phyloP scores from a whole-genome alignment of 2,329 filamentous ascomycete species.

The Neofusicoccum umdonicola region DNA sequence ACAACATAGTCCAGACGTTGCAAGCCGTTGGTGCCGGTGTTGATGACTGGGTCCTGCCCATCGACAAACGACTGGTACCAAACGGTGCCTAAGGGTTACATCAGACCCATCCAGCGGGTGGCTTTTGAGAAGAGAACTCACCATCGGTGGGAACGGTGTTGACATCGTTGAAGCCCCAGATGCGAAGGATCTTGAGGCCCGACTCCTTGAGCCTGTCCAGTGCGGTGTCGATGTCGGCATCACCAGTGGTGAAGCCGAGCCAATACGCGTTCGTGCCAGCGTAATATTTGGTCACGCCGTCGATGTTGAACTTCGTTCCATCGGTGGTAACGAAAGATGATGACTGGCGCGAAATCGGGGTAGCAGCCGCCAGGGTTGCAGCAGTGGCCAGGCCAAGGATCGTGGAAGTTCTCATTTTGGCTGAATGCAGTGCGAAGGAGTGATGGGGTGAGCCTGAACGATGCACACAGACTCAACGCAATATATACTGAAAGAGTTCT shows the following conservation, averaged over 20 bases:
- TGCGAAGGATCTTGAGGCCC: conserved; percentile 57
- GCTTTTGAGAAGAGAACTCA: conserved; percentile 20
- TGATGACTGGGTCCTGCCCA: conserved; percentile 53
- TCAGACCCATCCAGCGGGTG: neutral
- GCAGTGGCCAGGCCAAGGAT: conserved; percentile 24
- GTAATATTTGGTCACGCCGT: conserved; percentile 43
- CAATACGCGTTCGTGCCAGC: conserved; percentile 58
- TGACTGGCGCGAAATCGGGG: conserved; percentile 17
- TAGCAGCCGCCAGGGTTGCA: conserved; percentile 13
- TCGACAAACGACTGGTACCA: conserved; percentile 57
- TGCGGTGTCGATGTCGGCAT: conserved; percentile 55
- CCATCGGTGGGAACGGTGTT: conserved; percentile 27
- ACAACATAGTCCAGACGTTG: conserved; percentile 66
- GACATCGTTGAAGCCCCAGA: conserved; percentile 65
- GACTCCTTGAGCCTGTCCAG: conserved; percentile 47
- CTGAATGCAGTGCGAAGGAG: neutral
- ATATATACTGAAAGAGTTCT: conserved; percentile 2
- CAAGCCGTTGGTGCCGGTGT: conserved; percentile 61
- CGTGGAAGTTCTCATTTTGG: conserved; percentile 26
- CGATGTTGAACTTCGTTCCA: conserved; percentile 35
- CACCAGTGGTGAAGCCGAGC: conserved; percentile 53
- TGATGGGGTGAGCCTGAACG: neutral
- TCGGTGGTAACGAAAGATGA: conserved; percentile 29
- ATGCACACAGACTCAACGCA: neutral
- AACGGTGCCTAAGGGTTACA: conserved; percentile 38